Percentiles rank a stretch among this genome's conserved stretches.
These are phyloP conservation scores for Eurotiales sp. DNA, from an alignment of 2,329 filamentous ascomycete genomes.

Conservation along the genomic window DNA sequence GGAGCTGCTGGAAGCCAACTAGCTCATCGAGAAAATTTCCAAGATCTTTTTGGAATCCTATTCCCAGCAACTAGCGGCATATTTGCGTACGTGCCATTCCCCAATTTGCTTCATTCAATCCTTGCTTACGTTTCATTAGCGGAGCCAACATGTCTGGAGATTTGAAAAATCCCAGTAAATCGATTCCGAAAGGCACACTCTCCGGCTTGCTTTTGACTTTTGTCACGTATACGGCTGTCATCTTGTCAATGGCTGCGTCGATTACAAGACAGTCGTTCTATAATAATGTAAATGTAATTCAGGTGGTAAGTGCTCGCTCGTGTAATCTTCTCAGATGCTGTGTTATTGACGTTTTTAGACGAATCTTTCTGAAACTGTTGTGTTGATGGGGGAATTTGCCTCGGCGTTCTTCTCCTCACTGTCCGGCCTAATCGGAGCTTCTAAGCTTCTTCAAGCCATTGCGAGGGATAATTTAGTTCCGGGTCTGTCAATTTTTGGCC, in stretches of 20 bases:
- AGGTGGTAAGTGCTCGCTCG: slow-evolving; percentile 49
- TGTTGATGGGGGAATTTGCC: slow-evolving; percentile 77
- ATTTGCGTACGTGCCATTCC: slow-evolving; percentile 46
- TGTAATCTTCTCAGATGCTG: not conserved
- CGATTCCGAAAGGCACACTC: slow-evolving; percentile 80
- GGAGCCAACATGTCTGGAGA: slow-evolving; percentile 91
- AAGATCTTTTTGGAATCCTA: slow-evolving; percentile 79
- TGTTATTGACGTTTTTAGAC: slow-evolving; percentile 40
- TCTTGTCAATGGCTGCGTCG: slow-evolving; percentile 72
- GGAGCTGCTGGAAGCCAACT: slow-evolving; percentile 62
- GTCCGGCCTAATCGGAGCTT: slow-evolving; percentile 82
- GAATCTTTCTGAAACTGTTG: slow-evolving; percentile 69
- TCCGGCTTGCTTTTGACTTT: slow-evolving; percentile 75
- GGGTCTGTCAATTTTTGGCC: slow-evolving; percentile 68
- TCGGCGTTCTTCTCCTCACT: slow-evolving; percentile 80
- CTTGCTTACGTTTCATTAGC: slow-evolving; percentile 46
- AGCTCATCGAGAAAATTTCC: slow-evolving; percentile 65
- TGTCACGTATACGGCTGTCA: slow-evolving; percentile 69
- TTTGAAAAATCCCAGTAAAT: slow-evolving; percentile 73
- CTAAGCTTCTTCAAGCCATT: slow-evolving; percentile 79
- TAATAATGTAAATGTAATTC: slow-evolving; percentile 72
- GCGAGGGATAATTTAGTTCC: slow-evolving; percentile 75
- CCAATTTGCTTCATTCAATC: not conserved
- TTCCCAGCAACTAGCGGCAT: slow-evolving; percentile 68
- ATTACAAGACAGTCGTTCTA: slow-evolving; percentile 72